Base-by-base conservation (phyloP, 1,284 basidiomycete genomes). In the Butyriboletus appendiculatus region DNA sequence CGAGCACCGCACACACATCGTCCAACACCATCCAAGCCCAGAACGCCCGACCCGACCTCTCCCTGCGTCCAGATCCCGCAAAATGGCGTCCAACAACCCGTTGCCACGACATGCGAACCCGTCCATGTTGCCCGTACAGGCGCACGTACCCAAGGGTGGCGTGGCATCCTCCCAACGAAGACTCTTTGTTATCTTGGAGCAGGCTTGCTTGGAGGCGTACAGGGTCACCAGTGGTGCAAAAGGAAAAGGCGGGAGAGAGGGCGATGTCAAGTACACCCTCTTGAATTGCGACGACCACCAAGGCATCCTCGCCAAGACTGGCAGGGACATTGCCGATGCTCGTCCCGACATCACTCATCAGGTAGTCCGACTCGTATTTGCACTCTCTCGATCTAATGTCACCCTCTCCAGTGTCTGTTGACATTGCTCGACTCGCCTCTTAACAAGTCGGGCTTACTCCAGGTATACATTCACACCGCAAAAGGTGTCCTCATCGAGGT, bases 211-310 rank as follows among this genome's bases (percentile, higher is more conserved):
- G 45, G 96, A 99, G 76, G 93, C 94, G 3, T 99, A 98, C 77
- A 85, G 93, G 55, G 85, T 98, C 52, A 88, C 87, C 45, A 78
- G 77, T 41, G 79, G 78, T 5, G 80, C 75, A 2, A 84, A 82
- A 59, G 74, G 76, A 20, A 79, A 81, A 61, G 73, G 76, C 42
- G 73, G 79, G 50, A 62, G 81, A 40, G 81, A 85, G 57, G 84
- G 84, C 18, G 93, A 96, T 59, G 93, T 94, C 60, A 98, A 98
- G 76, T 98, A 98, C 73, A 95, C 95, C 16, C 77, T 99, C 55
- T 76, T 99, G 62, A 99, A 99, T 75, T 99, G 97, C 74, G 96
- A 99, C 72, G 96, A 99, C 65, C 96, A 99, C 75, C 96, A 99
- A 73, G 94, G 96, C 47, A 97, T 99, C 59, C 79, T 99, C 56